A percentile compares a stretch with the other conserved stretches of the same genome.
These are phyloP conservation scores for Dendryphion nanum DNA, from an alignment of 2,329 filamentous ascomycete genomes.

Conservation along the genomic window DNA sequence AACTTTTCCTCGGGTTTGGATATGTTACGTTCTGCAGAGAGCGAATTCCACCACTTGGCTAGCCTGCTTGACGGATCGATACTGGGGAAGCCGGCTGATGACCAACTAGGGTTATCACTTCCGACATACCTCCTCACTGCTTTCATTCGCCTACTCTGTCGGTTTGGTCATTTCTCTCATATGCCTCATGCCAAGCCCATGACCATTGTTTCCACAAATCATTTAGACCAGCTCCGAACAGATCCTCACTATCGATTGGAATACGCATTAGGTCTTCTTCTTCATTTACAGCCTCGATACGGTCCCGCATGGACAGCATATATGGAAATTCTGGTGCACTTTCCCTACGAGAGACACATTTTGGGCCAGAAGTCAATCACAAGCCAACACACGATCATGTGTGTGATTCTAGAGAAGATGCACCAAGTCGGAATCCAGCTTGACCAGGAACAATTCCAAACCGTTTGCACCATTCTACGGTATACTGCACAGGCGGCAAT, in stretches of 20 bases:
- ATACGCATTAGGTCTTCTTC: slow-evolving; percentile 28
- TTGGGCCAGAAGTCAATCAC: slow-evolving; percentile 8
- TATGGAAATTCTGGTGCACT: no score
- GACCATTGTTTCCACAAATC: neutral
- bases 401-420: slow-evolving; percentile 24
- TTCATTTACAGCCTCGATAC: slow-evolving; percentile 20
- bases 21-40: no score
- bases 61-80: no score
- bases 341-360: neutral
- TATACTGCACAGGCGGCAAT: no score
- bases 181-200: neutral
- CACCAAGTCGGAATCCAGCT: slow-evolving; percentile 29
- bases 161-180: slow-evolving; percentile 22
- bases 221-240: neutral
- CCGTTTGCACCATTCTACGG: no score
- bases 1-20: no score
- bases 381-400: slow-evolving; percentile 23
- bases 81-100: no score
- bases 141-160: slow-evolving; percentile 32
- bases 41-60: no score
- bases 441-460: slow-evolving; percentile 30
- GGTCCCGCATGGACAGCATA: slow-evolving; percentile 31
- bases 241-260: slow-evolving; percentile 26
- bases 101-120: no score
- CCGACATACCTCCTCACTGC: slow-evolving; percentile 26